These are phyloP conservation scores for Fusarium transvaalense DNA, from an alignment of 2,329 filamentous ascomycete genomes.

Conservation along the genomic window DNA sequence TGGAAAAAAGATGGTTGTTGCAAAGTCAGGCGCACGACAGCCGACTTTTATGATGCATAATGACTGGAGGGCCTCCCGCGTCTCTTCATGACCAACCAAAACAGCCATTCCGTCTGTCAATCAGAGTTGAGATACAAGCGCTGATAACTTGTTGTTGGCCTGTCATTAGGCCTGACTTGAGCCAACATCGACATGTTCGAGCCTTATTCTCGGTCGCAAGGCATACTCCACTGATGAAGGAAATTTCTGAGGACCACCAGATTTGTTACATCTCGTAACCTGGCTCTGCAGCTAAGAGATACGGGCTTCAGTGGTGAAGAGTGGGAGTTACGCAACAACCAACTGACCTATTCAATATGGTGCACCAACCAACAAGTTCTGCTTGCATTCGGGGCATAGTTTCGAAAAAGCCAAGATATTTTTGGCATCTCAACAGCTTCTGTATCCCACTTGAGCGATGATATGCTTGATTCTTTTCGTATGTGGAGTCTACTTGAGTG, in stretches of 20 bases:
- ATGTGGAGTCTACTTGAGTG: background rate
- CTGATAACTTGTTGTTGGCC: background rate
- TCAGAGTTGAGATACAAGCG: accelerated
- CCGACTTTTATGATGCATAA: background rate
- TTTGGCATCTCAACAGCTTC: background rate
- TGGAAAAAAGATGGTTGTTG: background rate
- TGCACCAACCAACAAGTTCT: background rate
- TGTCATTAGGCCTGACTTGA: background rate
- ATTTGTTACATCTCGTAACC: background rate
- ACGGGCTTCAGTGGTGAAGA: background rate
- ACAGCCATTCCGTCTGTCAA: accelerated
- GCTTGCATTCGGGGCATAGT: background rate
- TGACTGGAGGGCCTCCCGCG: constrained; percentile 13
- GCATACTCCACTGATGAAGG: background rate
- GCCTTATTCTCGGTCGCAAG: background rate
- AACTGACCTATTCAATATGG: background rate
- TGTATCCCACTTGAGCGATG: background rate
- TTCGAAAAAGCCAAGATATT: background rate
- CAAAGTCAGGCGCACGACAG: background rate
- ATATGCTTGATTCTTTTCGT: background rate
- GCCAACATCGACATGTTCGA: accelerated
- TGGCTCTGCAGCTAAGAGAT: background rate
- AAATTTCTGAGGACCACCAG: background rate
- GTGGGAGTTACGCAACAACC: background rate
- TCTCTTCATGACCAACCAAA: background rate